Percentiles rank a stretch among this genome's conserved stretches.
Conservation (phyloP, 176 grass and related monocot species). For the Leersia perrieri region DNA sequence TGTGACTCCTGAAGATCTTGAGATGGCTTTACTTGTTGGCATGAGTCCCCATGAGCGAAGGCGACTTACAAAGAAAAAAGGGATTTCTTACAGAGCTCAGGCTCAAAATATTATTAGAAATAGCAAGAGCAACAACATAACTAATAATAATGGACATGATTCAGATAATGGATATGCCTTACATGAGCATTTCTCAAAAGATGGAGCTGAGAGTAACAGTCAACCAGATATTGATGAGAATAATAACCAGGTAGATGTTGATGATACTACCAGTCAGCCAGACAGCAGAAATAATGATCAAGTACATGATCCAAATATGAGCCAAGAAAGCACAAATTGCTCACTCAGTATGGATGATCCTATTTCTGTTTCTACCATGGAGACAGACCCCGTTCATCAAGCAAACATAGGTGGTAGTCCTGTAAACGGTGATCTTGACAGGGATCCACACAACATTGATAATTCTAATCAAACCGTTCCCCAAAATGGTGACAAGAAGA, state of each 20-base stretch:
- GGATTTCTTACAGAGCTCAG: constrained; percentile 51
- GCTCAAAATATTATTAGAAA: constrained; percentile 52
- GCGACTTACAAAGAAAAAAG: constrained; percentile 77
- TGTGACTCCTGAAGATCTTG: constrained; percentile 66
- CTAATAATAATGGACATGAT: constrained; percentile 31
- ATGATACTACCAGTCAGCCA: background rate
- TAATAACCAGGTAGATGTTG: constrained; percentile 10
- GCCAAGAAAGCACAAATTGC: constrained; percentile 24
- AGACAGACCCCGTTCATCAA: constrained; percentile 1
- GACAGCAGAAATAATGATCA: background rate
- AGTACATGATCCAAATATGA: constrained; percentile 12
- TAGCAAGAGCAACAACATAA: constrained; percentile 22
- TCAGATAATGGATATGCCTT: constrained; percentile 32
- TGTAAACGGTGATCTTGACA: constrained; percentile 29
- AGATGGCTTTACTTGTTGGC: constrained; percentile 82
- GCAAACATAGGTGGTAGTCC: constrained; percentile 4
- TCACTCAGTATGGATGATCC: constrained; percentile 10
- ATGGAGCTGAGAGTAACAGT: constrained; percentile 17
- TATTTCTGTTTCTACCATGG: constrained; percentile 17
- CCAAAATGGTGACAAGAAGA: constrained; percentile 51
- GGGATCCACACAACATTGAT: constrained; percentile 16
- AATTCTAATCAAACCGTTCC: constrained; percentile 37
- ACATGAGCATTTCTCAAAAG: constrained; percentile 22
- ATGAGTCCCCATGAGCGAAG: constrained; percentile 85
- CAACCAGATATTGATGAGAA: constrained; percentile 21